Evolutionary conservation across 345 rosid species (phyloP).

Genomic region (Linum usitatissimum): DNA sequence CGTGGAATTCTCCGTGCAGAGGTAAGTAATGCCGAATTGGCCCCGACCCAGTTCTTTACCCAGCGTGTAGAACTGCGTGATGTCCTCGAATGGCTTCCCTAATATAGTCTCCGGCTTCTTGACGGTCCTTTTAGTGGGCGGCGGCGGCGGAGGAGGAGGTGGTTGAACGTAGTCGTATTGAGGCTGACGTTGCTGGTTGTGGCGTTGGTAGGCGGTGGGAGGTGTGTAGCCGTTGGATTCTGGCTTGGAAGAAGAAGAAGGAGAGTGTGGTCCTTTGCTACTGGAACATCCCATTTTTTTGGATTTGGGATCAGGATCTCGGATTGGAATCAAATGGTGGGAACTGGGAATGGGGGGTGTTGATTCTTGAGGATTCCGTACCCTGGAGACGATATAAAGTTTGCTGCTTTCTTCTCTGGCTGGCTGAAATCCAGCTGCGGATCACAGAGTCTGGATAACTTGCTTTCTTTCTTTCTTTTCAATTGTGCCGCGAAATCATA

Average conservation of each 20-base stretch:
- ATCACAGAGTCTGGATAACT: too few species aligned
- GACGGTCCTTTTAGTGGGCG: neutral
- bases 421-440: too few species aligned
- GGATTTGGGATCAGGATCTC: neutral
- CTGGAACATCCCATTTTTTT: neutral
- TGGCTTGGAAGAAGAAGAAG: neutral
- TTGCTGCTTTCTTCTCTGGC: too few species aligned
- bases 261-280: neutral
- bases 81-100: constrained; percentile 1
- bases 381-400: too few species aligned
- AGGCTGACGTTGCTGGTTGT: neutral
- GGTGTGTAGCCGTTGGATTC: neutral
- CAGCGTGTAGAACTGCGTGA: neutral
- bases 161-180: neutral
- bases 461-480: too few species aligned
- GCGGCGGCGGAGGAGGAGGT: neutral
- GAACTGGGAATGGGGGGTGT: neutral
- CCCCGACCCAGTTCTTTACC: constrained; percentile 2
- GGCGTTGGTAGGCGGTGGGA: neutral
- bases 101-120: neutral
- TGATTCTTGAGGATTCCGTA: neutral
- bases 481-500: too few species aligned
- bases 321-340: neutral
- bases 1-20: neutral
- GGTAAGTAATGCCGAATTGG: constrained; percentile 3